A percentile compares a stretch with the other conserved stretches of the same genome.
Evolutionary conservation across 2,329 filamentous ascomycete genomes (phyloP).

Genomic region (Paraphaeosphaeria sporulosa): DNA sequence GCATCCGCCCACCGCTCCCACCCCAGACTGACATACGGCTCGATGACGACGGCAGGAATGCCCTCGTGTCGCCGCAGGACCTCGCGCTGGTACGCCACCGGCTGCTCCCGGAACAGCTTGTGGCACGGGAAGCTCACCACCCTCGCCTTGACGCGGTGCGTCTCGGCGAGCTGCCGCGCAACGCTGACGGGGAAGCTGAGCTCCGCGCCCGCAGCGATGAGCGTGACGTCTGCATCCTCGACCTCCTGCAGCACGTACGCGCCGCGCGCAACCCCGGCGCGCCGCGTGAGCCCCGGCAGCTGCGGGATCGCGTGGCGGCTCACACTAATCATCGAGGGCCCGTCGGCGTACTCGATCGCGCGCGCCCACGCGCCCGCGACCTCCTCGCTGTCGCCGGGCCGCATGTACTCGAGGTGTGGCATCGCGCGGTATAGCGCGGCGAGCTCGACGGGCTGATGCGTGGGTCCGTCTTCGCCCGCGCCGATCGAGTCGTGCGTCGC

Average conservation of each 20-base stretch:
- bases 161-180: conserved; percentile 36
- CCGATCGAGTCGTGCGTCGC: conserved; percentile 67
- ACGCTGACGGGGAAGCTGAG: conserved; percentile 54
- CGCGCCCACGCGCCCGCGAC: conserved; percentile 61
- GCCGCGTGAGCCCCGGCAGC: conserved; percentile 45
- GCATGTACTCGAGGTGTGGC: conserved; percentile 68
- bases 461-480: conserved; percentile 67
- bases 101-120: conserved; percentile 18
- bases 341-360: conserved; percentile 52
- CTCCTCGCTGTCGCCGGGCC: conserved; percentile 67
- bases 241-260: conserved; percentile 58
- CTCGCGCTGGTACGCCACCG: conserved; percentile 17
- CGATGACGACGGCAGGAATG: conserved; percentile 21
- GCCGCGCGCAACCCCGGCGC: conserved; percentile 53
- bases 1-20: conserved; percentile 25
- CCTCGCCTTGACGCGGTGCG: background rate
- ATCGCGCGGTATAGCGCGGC: conserved; percentile 66
- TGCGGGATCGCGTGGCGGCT: conserved; percentile 56
- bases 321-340: conserved; percentile 58
- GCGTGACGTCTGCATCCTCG: conserved; percentile 52
- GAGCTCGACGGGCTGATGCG: conserved; percentile 68
- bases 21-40: conserved; percentile 20
- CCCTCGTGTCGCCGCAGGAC: conserved; percentile 16
- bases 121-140: conserved; percentile 16
- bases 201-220: conserved; percentile 58